phyloP scores from a whole-genome alignment of 306 rosid genomes.

The Gynostemma pentaphyllum region DNA sequence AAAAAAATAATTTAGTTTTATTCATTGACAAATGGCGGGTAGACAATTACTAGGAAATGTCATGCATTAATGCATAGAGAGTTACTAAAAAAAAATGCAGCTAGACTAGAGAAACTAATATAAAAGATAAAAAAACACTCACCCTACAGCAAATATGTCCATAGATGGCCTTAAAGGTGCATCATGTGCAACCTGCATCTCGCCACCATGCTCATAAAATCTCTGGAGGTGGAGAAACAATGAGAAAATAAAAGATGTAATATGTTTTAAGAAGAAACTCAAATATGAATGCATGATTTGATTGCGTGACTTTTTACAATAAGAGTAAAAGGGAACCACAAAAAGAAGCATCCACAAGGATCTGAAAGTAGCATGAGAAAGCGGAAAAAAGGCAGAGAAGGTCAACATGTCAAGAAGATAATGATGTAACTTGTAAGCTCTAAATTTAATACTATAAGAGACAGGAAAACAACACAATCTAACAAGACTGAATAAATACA shows the following conservation, averaged over 20 bases:
- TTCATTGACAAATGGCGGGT: neutral
- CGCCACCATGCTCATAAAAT: conserved; percentile 96
- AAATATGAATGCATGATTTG: neutral
- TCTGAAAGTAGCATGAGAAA: neutral
- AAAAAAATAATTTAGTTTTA: neutral
- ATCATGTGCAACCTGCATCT: conserved; percentile 84
- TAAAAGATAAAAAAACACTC: conserved; percentile 30
- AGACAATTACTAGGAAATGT: neutral
- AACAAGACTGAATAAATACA: neutral
- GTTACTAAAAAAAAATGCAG: neutral
- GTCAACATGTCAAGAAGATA: neutral
- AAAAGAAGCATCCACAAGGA: neutral
- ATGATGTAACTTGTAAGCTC: neutral
- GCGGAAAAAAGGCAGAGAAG: neutral
- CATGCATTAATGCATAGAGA: neutral
- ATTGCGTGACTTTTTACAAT: neutral
- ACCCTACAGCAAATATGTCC: conserved; percentile 98
- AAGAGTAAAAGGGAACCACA: neutral
- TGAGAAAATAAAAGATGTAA: neutral
- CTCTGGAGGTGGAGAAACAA: conserved; percentile 37
- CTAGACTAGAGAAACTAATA: conserved; percentile 10
- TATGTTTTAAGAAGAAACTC: neutral
- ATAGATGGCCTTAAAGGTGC: conserved; percentile 77
- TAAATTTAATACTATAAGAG: neutral
- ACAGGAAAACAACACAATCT: neutral